These are phyloP conservation scores for Aspergillus olivimuriae DNA, from an alignment of 495 filamentous ascomycete genomes.

Conservation along the genomic window DNA sequence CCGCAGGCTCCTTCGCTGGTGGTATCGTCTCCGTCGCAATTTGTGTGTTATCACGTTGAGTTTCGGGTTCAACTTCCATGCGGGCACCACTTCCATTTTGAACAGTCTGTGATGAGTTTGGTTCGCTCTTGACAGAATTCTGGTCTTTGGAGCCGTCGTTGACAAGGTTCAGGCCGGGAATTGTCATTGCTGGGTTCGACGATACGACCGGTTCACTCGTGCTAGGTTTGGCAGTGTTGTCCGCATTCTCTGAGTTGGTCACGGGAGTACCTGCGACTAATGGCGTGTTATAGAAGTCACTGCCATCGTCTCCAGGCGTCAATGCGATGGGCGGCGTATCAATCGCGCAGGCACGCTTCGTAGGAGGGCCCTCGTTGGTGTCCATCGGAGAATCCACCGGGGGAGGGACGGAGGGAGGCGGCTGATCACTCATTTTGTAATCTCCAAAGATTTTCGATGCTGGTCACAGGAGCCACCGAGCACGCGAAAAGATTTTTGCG, in stretches of 20 bases:
- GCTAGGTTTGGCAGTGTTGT: background rate
- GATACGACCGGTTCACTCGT: conserved; percentile 7
- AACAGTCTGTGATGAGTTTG: too few species aligned
- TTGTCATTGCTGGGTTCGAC: conserved; percentile 17
- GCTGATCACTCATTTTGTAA: conserved; percentile 39
- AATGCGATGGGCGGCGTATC: conserved; percentile 31
- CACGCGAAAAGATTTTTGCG: too few species aligned
- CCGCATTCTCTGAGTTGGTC: conserved; percentile 1
- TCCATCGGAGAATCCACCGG: conserved; percentile 10
- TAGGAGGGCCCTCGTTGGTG: conserved; percentile 16
- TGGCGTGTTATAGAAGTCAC: conserved; percentile 40
- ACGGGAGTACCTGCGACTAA: conserved; percentile 23
- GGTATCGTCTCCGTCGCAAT: conserved; percentile 1
- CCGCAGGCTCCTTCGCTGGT: conserved; percentile 6
- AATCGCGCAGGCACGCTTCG: conserved; percentile 18
- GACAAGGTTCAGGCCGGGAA: conserved; percentile 37
- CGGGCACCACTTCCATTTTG: conserved; percentile 1
- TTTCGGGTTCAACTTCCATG: background rate
- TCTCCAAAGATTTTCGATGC: conserved; percentile 1
- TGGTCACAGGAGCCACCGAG: too few species aligned
- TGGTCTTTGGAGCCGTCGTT: conserved; percentile 17
- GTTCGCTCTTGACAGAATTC: conserved; percentile 6
- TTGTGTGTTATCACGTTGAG: conserved; percentile 2
- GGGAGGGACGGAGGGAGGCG: conserved; percentile 24
- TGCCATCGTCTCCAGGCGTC: conserved; percentile 31